Conservation (phyloP, 331 rosid genomes). For the Cydonia oblonga region DNA sequence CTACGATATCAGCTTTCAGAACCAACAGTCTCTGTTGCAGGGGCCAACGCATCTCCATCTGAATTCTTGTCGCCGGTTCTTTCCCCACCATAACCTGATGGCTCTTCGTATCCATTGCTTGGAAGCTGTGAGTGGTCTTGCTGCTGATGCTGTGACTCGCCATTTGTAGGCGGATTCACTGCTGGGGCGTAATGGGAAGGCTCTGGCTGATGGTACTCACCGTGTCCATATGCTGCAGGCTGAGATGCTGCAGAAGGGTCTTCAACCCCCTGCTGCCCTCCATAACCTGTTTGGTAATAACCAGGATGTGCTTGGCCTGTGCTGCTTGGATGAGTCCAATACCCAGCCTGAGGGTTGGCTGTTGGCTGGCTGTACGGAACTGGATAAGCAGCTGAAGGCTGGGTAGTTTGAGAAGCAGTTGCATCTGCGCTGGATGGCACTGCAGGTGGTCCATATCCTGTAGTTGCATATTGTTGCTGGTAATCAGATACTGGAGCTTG, state of each 20-base stretch:
- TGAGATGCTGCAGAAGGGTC: slow-evolving; percentile 11
- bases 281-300: slow-evolving; percentile 26
- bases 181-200: slow-evolving; percentile 13
- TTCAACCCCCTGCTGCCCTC: slow-evolving; percentile 20
- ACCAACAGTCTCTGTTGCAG: slow-evolving; percentile 5
- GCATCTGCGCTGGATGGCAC: slow-evolving; percentile 16
- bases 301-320: slow-evolving; percentile 11
- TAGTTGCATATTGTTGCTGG: slow-evolving; percentile 10
- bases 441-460: slow-evolving; percentile 26
- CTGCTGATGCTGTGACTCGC: slow-evolving; percentile 13
- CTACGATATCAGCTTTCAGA: slow-evolving; percentile 25
- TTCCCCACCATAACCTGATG: slow-evolving; percentile 10
- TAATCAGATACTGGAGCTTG: slow-evolving; percentile 25
- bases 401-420: slow-evolving; percentile 16
- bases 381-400: slow-evolving; percentile 15
- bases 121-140: slow-evolving; percentile 7
- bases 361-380: slow-evolving; percentile 16
- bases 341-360: slow-evolving; percentile 18
- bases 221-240: slow-evolving; percentile 21
- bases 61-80: slow-evolving; percentile 8
- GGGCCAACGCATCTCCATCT: slow-evolving; percentile 12
- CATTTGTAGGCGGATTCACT: slow-evolving; percentile 3
- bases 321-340: slow-evolving; percentile 35
- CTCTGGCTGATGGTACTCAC: slow-evolving; percentile 25
- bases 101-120: slow-evolving; percentile 10